Percentiles rank a stretch among this genome's conserved stretches.
Evolutionary conservation across 2,329 filamentous ascomycete genomes (phyloP).

Genomic region (Didymella sp.): DNA sequence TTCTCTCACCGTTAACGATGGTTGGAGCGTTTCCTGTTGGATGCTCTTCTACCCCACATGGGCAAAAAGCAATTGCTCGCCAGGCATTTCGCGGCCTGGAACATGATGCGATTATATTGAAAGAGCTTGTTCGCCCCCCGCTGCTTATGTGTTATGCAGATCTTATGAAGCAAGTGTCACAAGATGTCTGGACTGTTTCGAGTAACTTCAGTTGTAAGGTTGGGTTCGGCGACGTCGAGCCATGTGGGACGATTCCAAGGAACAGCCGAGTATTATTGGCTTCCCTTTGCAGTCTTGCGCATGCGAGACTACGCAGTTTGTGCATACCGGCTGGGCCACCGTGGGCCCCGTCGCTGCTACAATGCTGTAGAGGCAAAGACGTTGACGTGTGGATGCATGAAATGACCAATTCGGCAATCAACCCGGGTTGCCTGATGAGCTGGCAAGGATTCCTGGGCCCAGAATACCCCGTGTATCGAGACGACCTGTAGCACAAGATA

Average conservation of each 20-base stretch:
- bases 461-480: not conserved
- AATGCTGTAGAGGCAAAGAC: not conserved
- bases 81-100: not conserved
- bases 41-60: not conserved
- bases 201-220: not conserved
- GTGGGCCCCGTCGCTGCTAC: constrained; percentile 8
- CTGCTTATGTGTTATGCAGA: not conserved
- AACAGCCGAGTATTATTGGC: not conserved
- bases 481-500: not conserved
- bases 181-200: not conserved
- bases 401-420: not conserved
- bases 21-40: not conserved
- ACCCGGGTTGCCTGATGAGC: not conserved
- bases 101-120: not conserved
- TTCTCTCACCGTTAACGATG: not conserved
- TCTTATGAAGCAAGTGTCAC: not conserved
- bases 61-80: constrained; percentile 10
- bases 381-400: not conserved
- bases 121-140: not conserved
- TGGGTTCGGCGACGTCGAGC: not conserved
- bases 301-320: constrained; percentile 6
- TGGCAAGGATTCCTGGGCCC: not conserved
- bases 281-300: not conserved
- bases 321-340: constrained; percentile 1
- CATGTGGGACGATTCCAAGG: not conserved